Evolutionary conservation across 2,329 filamentous ascomycete genomes (phyloP).

Genomic region (Curvularia sp.): DNA sequence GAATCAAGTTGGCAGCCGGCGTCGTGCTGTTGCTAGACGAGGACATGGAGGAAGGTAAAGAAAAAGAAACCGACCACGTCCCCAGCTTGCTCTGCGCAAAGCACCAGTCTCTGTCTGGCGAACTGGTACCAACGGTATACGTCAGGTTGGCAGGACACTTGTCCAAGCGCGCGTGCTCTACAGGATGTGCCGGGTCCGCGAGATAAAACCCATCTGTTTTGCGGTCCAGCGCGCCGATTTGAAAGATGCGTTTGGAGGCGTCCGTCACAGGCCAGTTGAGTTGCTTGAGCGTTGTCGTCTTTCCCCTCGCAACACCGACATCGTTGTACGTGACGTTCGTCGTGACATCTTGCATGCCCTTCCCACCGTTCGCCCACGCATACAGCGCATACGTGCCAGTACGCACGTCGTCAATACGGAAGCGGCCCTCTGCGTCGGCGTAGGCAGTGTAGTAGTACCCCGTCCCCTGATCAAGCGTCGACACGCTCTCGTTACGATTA

Average conservation of each 20-base stretch:
- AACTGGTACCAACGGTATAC: conserved; percentile 52
- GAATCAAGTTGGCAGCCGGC: conserved; percentile 47
- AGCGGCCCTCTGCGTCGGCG: conserved; percentile 53
- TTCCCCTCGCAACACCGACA: conserved; percentile 47
- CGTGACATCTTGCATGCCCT: conserved; percentile 53
- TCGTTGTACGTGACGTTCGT: conserved; percentile 55
- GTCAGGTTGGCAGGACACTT: conserved; percentile 56
- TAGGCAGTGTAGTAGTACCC: conserved; percentile 60
- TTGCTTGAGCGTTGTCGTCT: conserved; percentile 31
- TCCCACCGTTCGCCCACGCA: conserved; percentile 59
- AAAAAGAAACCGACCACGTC: conserved; percentile 48
- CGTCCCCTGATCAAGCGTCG: conserved; percentile 57
- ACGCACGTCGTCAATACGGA: conserved; percentile 55
- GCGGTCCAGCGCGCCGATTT: conserved; percentile 59
- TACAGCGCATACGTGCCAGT: conserved; percentile 57
- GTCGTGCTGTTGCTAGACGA: conserved; percentile 28
- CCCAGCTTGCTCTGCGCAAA: conserved; percentile 55
- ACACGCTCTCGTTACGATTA: conserved; percentile 54
- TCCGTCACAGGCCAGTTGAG: conserved; percentile 53
- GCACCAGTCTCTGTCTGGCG: conserved; percentile 55
- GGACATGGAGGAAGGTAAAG: not conserved
- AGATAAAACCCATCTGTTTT: conserved; percentile 54
- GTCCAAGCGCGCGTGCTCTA: conserved; percentile 55
- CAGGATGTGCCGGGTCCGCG: conserved; percentile 51
- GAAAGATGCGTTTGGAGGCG: conserved; percentile 54